These are phyloP conservation scores for Macrolepiota dolichaula DNA, from an alignment of 768 basidiomycete genomes.

Conservation along the genomic window DNA sequence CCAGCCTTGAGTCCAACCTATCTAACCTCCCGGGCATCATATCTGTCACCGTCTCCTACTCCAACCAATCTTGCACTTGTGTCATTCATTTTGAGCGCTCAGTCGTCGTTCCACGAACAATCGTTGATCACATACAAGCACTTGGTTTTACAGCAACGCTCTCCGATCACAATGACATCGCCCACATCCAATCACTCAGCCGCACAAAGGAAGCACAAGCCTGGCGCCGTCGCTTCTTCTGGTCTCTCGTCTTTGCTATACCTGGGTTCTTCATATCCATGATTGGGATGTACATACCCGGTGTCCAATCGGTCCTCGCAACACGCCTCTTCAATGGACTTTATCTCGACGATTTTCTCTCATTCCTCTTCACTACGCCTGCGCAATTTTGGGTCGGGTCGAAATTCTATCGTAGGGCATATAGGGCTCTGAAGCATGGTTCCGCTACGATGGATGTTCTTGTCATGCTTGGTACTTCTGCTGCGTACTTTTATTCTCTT, in stretches of 20 bases:
- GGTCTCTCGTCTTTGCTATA: constrained; percentile 73
- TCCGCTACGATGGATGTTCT: constrained; percentile 98
- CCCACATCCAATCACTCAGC: constrained; percentile 82
- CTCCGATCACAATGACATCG: constrained; percentile 73
- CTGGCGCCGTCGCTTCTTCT: constrained; percentile 78
- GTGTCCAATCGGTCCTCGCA: constrained; percentile 51
- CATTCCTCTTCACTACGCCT: constrained; percentile 78
- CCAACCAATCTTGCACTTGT: constrained; percentile 70
- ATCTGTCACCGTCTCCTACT: constrained; percentile 57
- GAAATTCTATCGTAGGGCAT: constrained; percentile 87
- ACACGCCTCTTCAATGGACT: constrained; percentile 59
- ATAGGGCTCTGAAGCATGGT: constrained; percentile 85
- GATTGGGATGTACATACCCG: constrained; percentile 69
- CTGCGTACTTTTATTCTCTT: constrained; percentile 90
- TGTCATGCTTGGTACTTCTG: constrained; percentile 90
- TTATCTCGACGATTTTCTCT: constrained; percentile 78
- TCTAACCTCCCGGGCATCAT: constrained; percentile 68
- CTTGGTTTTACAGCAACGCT: constrained; percentile 91
- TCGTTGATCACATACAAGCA: constrained; percentile 84
- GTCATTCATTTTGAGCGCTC: constrained; percentile 73
- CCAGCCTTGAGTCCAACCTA: constrained; percentile 71
- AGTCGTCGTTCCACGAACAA: constrained; percentile 72
- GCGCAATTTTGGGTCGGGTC: constrained; percentile 90
- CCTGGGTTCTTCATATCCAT: constrained; percentile 95
- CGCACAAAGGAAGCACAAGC: constrained; percentile 89